These are phyloP conservation scores for Botrytis aclada DNA, from an alignment of 2,329 filamentous ascomycete species.

Conservation along the genomic window DNA sequence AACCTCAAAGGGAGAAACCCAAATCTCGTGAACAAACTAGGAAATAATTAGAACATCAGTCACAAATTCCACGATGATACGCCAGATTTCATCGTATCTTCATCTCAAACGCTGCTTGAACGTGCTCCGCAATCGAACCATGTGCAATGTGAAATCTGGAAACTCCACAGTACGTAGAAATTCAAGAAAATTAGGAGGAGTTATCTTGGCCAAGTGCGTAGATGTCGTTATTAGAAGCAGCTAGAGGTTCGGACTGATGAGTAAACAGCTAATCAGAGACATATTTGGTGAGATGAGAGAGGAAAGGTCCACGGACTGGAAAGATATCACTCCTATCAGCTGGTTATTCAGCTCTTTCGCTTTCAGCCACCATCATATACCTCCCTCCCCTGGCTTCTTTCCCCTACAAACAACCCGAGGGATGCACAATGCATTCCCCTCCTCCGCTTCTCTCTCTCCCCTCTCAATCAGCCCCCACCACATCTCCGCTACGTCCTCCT, in stretches of 20 bases:
- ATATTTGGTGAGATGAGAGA: too few relatives aligned
- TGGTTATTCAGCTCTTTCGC: background rate
- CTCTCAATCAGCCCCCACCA: background rate
- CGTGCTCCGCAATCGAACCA: background rate
- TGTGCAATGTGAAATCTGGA: background rate
- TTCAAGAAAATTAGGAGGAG: background rate
- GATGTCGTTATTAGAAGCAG: background rate
- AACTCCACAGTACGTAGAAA: background rate
- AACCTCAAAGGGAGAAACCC: background rate
- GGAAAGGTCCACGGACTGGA: background rate
- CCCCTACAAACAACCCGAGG: slow-evolving; percentile 3
- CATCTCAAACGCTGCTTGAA: background rate
- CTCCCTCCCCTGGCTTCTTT: background rate
- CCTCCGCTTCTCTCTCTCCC: background rate
- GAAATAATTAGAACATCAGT: background rate
- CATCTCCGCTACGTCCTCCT: background rate
- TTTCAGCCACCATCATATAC: background rate
- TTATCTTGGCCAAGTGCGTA: background rate
- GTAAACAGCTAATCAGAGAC: background rate
- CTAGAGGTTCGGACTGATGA: background rate
- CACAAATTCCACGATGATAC: background rate
- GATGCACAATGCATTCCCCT: background rate
- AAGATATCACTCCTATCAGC: background rate
- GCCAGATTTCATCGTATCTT: background rate
- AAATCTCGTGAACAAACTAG: background rate